Evolutionary conservation across 441 rosid species (phyloP), one percentile per base, ranked within the genome.

Genomic region (Hypseocharis bilobata): DNA sequence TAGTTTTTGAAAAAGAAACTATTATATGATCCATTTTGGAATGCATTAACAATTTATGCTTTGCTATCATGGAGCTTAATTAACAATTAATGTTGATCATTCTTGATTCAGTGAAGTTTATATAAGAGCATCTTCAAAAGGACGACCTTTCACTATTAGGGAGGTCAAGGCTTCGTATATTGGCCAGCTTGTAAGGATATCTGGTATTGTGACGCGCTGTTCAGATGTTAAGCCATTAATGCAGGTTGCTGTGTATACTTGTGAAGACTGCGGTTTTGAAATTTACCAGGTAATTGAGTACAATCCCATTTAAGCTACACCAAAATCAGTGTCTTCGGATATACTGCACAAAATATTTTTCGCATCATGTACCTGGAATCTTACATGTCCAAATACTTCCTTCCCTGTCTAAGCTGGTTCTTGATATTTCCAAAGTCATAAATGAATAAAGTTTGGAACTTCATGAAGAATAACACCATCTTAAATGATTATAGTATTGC

Each of bases 151-250:
- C 74, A 84, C 92, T 44, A 85, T 91, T 61, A 91, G 99, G 84
- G 98, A 89, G 77, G 98, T 94, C 74, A 94, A 80, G 80, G 96
- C 99, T 72, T 89, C 98, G 26, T 74, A 84, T 66, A 91, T 94
- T 72, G 98, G 98, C 28, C 96, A 91, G 70, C 94, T 94, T 74
- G 96, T 94, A 1, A 86, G 82, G 71, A 85, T 82, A 75, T 84
- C 98, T 25, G 99, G 99, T 62, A 91, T 94, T 81, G 86, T 94
- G 65, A 94, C 96, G 6, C 91, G 98, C 4, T 94, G 99, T 75
- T 94, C 99, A 16, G 99, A 94, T 80, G 99, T 94, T 64, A 94
- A 91, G 84, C 98, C 99, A 58, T 76, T 94, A 71, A 91, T 94
- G 97, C 94, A 91, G 57, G 96, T 91, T 7, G 96, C 99, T 68